phyloP scores from a whole-genome alignment of 768 basidiomycete genomes.

The Pleurotus platypus region DNA sequence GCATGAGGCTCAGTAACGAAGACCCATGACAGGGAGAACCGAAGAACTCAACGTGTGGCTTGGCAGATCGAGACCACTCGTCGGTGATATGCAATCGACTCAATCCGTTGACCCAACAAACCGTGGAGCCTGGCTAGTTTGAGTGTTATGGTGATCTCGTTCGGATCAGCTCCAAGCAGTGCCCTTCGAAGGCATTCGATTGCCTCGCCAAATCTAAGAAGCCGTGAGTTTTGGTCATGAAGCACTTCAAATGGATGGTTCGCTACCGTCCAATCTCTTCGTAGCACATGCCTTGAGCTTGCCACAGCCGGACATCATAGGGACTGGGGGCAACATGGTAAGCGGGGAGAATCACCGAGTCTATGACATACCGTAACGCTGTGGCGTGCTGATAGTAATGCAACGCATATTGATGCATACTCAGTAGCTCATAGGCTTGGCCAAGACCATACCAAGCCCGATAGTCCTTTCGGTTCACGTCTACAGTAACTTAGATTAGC shows the following conservation, averaged over 20 bases:
- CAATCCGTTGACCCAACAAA: conserved; percentile 58
- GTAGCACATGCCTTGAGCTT: conserved; percentile 90
- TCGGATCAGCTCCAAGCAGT: conserved; percentile 73
- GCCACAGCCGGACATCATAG: conserved; percentile 96
- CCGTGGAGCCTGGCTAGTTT: conserved; percentile 74
- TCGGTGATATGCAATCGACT: conserved; percentile 78
- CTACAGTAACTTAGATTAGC: conserved; percentile 34
- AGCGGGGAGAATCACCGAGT: background rate
- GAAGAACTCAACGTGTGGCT: conserved; percentile 44
- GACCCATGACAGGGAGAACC: conserved; percentile 10
- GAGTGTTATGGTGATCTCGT: conserved; percentile 68
- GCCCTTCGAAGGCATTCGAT: conserved; percentile 91
- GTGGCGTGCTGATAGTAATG: conserved; percentile 97
- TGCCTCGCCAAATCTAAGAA: conserved; percentile 74
- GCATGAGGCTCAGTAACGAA: conserved; percentile 18
- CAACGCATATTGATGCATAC: conserved; percentile 95
- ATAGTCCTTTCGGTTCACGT: conserved; percentile 95
- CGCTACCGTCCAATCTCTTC: conserved; percentile 81
- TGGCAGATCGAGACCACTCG: conserved; percentile 72
- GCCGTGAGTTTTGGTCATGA: background rate
- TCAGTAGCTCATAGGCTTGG: conserved; percentile 94
- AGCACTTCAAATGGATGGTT: background rate
- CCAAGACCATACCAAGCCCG: conserved; percentile 98
- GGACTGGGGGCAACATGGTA: conserved; percentile 48
- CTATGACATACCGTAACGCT: conserved; percentile 64